Evolutionary conservation across 2,329 filamentous ascomycete species (phyloP).

Genomic region (Fusarium xylarioides): DNA sequence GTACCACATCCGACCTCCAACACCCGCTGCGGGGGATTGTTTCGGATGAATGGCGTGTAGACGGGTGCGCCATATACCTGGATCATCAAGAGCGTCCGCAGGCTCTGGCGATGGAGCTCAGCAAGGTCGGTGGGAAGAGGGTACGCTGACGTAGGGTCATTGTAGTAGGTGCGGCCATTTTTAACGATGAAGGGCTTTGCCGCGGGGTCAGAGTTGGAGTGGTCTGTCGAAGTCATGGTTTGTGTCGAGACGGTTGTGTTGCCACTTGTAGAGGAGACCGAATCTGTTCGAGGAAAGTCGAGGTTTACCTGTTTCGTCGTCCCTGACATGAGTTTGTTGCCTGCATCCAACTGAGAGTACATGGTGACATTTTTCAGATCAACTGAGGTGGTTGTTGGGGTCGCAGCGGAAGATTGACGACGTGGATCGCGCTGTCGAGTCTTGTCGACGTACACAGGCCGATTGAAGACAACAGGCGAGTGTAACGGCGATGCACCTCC

Average conservation of each 20-base stretch:
- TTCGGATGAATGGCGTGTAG: constrained; percentile 73
- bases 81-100: constrained; percentile 83
- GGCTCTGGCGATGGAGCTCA: constrained; percentile 86
- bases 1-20: constrained; percentile 89
- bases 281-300: constrained; percentile 54
- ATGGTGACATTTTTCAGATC: constrained; percentile 52
- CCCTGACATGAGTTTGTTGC: constrained; percentile 43
- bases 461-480: constrained; percentile 38
- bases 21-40: constrained; percentile 77
- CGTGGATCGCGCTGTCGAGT: constrained; percentile 35
- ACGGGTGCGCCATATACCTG: constrained; percentile 84
- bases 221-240: constrained; percentile 61
- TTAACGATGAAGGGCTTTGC: constrained; percentile 71
- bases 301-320: constrained; percentile 48
- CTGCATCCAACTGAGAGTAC: constrained; percentile 45
- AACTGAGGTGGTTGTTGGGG: constrained; percentile 22
- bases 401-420: constrained; percentile 32
- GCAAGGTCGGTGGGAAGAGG: constrained; percentile 88
- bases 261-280: constrained; percentile 58
- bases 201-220: constrained; percentile 53
- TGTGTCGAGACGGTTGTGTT: constrained; percentile 54
- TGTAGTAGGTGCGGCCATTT: constrained; percentile 84
- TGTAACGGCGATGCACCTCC: not conserved
- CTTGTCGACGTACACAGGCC: constrained; percentile 31
- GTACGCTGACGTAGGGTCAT: constrained; percentile 76